Percentiles rank a stretch among this genome's conserved stretches.
phyloP scores from a whole-genome alignment of 345 rosid species.

The Moricandia moricandioides region DNA sequence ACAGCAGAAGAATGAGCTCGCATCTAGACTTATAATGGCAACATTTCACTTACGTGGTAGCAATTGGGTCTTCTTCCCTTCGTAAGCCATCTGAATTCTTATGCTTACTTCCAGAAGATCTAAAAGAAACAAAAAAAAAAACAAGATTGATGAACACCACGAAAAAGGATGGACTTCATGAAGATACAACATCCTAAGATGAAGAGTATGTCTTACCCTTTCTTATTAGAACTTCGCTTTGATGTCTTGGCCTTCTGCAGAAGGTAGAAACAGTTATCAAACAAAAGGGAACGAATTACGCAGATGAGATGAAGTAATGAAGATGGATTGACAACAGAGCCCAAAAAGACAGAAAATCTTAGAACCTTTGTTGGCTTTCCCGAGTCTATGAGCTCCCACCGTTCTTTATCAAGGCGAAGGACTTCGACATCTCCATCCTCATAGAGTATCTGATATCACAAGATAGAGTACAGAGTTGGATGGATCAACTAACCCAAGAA shows the following conservation, averaged over 20 bases:
- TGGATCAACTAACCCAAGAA: conserved; percentile 11
- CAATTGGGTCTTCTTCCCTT: conserved; percentile 43
- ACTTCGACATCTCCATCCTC: conserved; percentile 97
- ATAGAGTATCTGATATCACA: conserved; percentile 59
- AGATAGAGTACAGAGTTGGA: background rate
- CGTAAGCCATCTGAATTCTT: conserved; percentile 40
- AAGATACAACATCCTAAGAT: background rate
- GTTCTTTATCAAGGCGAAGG: conserved; percentile 77
- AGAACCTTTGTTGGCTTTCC: conserved; percentile 65
- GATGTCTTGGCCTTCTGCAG: conserved; percentile 56
- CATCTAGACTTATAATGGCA: conserved; percentile 10
- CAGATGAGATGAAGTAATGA: conserved; percentile 7
- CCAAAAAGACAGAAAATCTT: conserved; percentile 10
- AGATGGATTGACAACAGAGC: conserved; percentile 23
- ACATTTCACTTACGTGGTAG: conserved; percentile 55
- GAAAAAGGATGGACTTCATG: background rate
- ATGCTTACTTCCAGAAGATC: conserved; percentile 53
- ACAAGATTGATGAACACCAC: background rate
- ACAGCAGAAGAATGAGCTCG: background rate
- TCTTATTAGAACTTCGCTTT: conserved; percentile 44
- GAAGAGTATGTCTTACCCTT: conserved; percentile 43
- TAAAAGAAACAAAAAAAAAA: conserved; percentile 34
- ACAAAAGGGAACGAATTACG: background rate
- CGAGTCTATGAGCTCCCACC: conserved; percentile 76
- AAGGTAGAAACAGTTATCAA: conserved; percentile 17